Evolutionary conservation across 768 basidiomycete genomes (phyloP), one percentile per base, ranked within the genome.

Genomic region (Podaxis mareebaensis): DNA sequence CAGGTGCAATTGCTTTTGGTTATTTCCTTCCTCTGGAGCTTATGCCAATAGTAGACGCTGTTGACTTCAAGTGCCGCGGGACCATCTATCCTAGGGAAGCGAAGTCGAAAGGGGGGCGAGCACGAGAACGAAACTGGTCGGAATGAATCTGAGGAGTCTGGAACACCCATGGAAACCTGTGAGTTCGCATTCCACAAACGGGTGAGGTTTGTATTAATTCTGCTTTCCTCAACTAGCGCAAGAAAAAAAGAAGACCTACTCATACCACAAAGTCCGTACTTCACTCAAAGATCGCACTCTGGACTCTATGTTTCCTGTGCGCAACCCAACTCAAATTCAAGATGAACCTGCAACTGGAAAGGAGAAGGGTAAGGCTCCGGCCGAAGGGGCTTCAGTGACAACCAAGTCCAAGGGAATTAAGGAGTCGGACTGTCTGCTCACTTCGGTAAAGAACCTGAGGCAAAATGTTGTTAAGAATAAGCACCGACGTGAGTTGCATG

Each of bases 201-300:
- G 12, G 2, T 52, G 2, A 17, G 7, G 4, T 12, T 10, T 33
- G 65, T 33, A 33, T 10, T 68, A 4, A 63, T 60, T 39, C 36
- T 26, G 48, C 17, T 20, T 49, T 38, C 24, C 33, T 39, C 36
- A 46, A 66, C 61, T 67, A 64, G 61, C 36, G 20, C 70, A 70
- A 30, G 69, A 71, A 15, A 77, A 76, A 61, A 83, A 82, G 69
- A 89, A 89, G 70, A 71, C 80, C 0, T 81, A 84, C 60, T 89
- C 96, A 2, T 90, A 98, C 26, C 87, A 95, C 73, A 96, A 97
- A 83, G 92, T 98, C 58, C 87, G 96, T 61, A 95, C 93, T 2
- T 96, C 95, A 10, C 76, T 89, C 8, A 80, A 89, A 49, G 92
- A 96, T 63, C 86, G 96, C 39, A 99, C 96, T 0, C 83, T 99